Conservation (phyloP, 2,329 filamentous ascomycete genomes). For the Immersiporthe knoxdaviesiana region DNA sequence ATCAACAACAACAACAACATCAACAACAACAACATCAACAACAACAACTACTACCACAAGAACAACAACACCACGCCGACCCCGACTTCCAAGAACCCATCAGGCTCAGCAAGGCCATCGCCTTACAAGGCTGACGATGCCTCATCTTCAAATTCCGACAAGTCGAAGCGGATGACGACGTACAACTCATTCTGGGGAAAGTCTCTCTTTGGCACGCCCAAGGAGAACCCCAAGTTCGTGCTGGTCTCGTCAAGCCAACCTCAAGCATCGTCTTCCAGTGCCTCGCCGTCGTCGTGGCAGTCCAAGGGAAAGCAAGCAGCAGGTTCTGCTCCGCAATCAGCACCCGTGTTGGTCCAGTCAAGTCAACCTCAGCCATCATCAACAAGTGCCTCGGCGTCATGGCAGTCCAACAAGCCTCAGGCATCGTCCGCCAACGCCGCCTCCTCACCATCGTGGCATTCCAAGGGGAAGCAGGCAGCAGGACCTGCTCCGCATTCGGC, state of each 20-base stretch:
- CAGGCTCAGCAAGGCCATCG: neutral
- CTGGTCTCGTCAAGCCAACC: neutral
- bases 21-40: neutral
- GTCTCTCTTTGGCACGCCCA: neutral
- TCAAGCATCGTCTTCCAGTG: neutral
- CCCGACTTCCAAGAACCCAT: neutral
- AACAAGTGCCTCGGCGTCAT: neutral
- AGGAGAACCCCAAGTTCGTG: slow-evolving; percentile 11
- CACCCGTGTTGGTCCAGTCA: neutral
- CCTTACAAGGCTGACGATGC: slow-evolving; percentile 10
- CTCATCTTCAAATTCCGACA: slow-evolving; percentile 5
- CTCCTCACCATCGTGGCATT: neutral
- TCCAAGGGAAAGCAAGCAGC: slow-evolving; percentile 8
- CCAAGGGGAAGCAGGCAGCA: slow-evolving; percentile 2
- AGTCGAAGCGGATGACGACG: neutral
- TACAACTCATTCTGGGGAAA: slow-evolving; percentile 8
- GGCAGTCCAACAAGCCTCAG: slow-evolving; percentile 2
- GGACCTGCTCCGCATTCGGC: neutral
- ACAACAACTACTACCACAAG: slow-evolving; percentile 3
- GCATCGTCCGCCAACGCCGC: neutral
- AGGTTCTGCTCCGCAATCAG: neutral
- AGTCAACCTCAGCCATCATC: neutral
- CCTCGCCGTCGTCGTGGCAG: neutral
- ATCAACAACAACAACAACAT: slow-evolving; percentile 16
- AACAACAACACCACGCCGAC: slow-evolving; percentile 7